These are phyloP conservation scores for Powellomyces hirtus DNA, from an alignment of 192 early-diverging fungal species.

Conservation along the genomic window DNA sequence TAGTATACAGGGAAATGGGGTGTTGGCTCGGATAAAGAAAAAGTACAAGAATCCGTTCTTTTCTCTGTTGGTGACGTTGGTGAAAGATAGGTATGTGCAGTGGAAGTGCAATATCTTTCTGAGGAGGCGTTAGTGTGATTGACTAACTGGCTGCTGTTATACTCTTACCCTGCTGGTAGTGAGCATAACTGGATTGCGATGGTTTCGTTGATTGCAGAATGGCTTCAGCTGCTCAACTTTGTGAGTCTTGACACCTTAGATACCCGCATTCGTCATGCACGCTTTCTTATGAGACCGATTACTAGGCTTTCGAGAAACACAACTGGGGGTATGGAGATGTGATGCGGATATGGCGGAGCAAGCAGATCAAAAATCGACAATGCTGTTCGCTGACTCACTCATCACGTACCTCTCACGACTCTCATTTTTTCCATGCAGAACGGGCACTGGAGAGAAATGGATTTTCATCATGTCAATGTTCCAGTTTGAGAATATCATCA, in stretches of 20 bases:
- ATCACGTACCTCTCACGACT: background rate
- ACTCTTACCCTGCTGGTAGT: background rate
- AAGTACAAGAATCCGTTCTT: constrained; percentile 7
- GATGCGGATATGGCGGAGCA: too few relatives aligned
- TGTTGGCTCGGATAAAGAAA: background rate
- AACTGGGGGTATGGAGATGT: constrained; percentile 23
- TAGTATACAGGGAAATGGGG: background rate
- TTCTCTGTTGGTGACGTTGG: constrained; percentile 14
- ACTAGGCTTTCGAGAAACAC: background rate
- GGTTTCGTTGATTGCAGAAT: background rate
- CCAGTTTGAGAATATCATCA: constrained; percentile 16
- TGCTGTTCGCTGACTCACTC: too few relatives aligned
- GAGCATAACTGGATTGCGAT: constrained; percentile 5
- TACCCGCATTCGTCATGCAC: too few relatives aligned
- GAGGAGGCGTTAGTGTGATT: background rate
- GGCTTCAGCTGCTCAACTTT: constrained; percentile 12
- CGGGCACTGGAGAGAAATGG: constrained; percentile 8
- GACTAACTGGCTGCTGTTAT: background rate
- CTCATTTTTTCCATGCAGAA: background rate
- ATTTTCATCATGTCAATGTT: background rate
- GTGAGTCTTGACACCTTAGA: too few relatives aligned
- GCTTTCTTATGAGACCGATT: too few relatives aligned
- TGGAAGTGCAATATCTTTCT: too few relatives aligned
- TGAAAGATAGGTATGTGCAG: constrained; percentile 5
- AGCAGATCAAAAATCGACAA: too few relatives aligned